phyloP scores from a whole-genome alignment of 2,329 filamentous ascomycete species.

The Massarina eburnea region DNA sequence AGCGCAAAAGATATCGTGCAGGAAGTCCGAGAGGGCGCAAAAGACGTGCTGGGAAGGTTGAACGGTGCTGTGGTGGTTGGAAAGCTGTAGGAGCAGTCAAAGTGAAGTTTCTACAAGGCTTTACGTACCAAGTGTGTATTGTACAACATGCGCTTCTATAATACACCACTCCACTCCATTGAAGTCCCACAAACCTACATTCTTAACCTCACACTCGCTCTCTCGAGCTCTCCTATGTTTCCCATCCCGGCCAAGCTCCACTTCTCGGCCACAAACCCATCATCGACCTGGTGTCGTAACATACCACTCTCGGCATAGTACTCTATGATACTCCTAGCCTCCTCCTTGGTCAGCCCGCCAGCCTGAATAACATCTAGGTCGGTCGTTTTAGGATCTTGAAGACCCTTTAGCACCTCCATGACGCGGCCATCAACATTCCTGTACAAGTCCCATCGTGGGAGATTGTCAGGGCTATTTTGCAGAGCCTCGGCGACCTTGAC shows the following conservation, averaged over 20 bases:
- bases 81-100: background rate
- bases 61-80: background rate
- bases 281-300: conserved; percentile 69
- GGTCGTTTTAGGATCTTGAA: conserved; percentile 34
- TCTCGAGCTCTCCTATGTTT: conserved; percentile 83
- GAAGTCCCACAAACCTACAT: conserved; percentile 20
- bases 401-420: conserved; percentile 47
- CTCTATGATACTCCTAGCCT: conserved; percentile 81
- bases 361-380: conserved; percentile 56
- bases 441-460: conserved; percentile 55
- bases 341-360: conserved; percentile 69
- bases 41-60: conserved; percentile 29
- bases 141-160: conserved; percentile 10
- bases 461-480: conserved; percentile 34
- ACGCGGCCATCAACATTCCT: conserved; percentile 56
- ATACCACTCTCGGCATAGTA: conserved; percentile 90
- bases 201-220: conserved; percentile 53
- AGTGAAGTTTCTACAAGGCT: conserved; percentile 1
- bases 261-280: conserved; percentile 73
- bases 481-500: conserved; percentile 56
- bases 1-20: conserved; percentile 56
- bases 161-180: background rate
- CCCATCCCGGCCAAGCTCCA: conserved; percentile 83
- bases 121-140: conserved; percentile 15
- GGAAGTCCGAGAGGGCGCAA: conserved; percentile 47